phyloP scores from a whole-genome alignment of 768 basidiomycete species.

The Mrakia frigida region DNA sequence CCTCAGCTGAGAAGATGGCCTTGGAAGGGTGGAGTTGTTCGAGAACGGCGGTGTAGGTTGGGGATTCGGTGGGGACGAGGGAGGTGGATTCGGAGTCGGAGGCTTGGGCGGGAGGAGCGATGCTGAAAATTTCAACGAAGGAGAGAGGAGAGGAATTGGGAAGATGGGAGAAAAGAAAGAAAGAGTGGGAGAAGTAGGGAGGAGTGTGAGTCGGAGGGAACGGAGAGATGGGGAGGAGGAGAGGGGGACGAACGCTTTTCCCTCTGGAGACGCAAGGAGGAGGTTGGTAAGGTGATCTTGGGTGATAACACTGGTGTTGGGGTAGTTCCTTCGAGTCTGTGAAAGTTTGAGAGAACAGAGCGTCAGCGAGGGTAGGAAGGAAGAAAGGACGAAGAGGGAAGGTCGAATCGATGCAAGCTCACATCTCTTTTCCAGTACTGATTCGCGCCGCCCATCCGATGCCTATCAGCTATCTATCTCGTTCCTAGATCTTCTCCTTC shows the following conservation, averaged over 20 bases:
- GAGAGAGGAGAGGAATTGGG: not conserved
- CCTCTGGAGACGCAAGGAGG: conserved; percentile 69
- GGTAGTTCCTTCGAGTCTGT: conserved; percentile 67
- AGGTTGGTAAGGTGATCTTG: conserved; percentile 74
- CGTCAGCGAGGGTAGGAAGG: not conserved
- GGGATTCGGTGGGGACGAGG: not conserved
- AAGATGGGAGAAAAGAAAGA: not conserved
- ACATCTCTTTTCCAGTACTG: conserved; percentile 93
- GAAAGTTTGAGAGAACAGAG: not conserved
- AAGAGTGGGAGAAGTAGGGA: not conserved
- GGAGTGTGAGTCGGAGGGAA: not conserved
- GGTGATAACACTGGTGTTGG: conserved; percentile 82
- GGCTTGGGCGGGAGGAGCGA: not conserved
- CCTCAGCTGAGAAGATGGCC: not conserved
- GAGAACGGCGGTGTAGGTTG: conserved; percentile 8
- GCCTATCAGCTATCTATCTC: not conserved
- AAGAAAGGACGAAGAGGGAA: not conserved
- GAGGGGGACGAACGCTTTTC: conserved; percentile 53
- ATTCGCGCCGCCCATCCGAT: not conserved
- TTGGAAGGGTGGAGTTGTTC: conserved; percentile 1
- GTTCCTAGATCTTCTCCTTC: too few species aligned
- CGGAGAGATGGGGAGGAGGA: not conserved
- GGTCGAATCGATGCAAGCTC: conserved; percentile 22
- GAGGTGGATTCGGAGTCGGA: not conserved
- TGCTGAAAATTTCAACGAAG: not conserved